Evolutionary conservation across 257 asterid species (phyloP), one percentile per base, ranked within the genome.

Genomic region (Lithospermum erythrorhizon): DNA sequence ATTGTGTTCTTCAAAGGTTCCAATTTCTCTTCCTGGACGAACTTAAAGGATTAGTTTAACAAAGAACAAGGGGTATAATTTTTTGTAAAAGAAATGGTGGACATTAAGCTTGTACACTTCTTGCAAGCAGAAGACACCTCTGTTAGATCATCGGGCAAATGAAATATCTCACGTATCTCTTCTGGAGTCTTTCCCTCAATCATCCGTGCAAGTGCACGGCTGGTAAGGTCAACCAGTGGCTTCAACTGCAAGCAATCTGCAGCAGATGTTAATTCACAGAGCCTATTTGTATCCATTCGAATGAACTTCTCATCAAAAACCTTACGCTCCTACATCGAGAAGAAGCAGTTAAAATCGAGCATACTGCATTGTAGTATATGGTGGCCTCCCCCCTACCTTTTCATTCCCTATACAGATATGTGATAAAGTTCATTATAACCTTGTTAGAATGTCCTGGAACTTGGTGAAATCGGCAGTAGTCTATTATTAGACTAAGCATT

Each of bases 241-340:
- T 83, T 88, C 69, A 88, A 79, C 75, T 89, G 89, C 78, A 93
- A 80, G 75, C 95, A 82, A 79, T 89, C 95, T 55, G 97, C 98
- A 75, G 98, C 98, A 66, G 97, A 81, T 68, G 97, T 82, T 90
- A 93, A 73, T 79, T 93, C 97, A 70, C 96, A 93, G 13, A 93
- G 94, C 79, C 84, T 82, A 72, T 86, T 81, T 62, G 95, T 84
- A 65, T 91, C 97, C 89, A 86, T 82, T 58, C 86, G 90, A 52
- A 88, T 83, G 65, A 88, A 88, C 82, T 84, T 91, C 78, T 91
- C 98, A 62, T 91, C 95, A 47, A 91, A 91, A 67, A 79, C 82
- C 71, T 91, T 91, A 73, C 86, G 77, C 82, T 91, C 98, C 98
- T 91, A 80, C 78, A 76, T 55, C 58, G 68, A 56, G 56, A 45